Conservation (phyloP, 176 grass and related monocot genomes). For the Carex cristatella region DNA sequence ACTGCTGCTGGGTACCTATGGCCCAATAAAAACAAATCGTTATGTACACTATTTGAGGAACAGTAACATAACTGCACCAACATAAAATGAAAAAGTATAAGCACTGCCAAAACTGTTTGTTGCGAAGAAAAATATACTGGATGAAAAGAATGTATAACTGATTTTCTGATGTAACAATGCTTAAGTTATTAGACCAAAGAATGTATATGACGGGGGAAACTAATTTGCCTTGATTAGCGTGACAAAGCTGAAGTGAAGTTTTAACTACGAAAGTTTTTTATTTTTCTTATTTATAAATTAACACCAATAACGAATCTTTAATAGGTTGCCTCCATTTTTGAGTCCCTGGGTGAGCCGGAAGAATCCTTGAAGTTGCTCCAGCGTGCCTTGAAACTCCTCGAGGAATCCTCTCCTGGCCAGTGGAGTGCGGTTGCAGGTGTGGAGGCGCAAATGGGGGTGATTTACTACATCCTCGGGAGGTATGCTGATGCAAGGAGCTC, state of each 20-base stretch:
- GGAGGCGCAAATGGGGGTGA: conserved; percentile 88
- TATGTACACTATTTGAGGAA: background rate
- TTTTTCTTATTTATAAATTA: background rate
- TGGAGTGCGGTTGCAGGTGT: conserved; percentile 95
- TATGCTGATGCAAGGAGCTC: conserved; percentile 66
- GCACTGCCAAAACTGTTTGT: background rate
- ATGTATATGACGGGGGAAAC: background rate
- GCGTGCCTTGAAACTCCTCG: conserved; percentile 67
- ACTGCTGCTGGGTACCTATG: background rate
- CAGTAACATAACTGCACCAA: background rate
- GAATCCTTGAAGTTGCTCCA: conserved; percentile 87
- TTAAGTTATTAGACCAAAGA: background rate
- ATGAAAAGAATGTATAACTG: background rate
- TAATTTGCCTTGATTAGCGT: background rate
- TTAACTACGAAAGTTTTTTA: background rate
- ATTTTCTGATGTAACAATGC: background rate
- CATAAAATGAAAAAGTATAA: background rate
- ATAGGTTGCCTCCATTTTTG: conserved; percentile 72
- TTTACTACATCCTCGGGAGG: conserved; percentile 87
- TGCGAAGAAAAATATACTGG: background rate
- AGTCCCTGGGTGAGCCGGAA: conserved; percentile 72
- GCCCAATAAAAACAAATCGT: background rate
- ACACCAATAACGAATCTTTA: background rate
- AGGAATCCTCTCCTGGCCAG: conserved; percentile 68
- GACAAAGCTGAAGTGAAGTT: background rate